Percentiles rank a stretch among this genome's conserved stretches.
Evolutionary conservation across 768 basidiomycete species (phyloP).

Genomic region (Pleurotus giganteus): DNA sequence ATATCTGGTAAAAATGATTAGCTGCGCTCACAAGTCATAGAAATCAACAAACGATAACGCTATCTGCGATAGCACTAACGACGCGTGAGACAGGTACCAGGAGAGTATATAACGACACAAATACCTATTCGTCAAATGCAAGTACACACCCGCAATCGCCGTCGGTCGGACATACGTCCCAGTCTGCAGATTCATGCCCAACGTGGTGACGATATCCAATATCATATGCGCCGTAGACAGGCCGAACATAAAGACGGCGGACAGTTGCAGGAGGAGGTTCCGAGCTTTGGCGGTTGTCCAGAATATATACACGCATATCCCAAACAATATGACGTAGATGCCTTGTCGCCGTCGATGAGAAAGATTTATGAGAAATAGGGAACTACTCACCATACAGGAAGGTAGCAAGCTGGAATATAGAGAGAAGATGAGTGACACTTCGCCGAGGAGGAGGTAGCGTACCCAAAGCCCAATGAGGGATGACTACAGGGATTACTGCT

Average conservation of each 20-base stretch:
- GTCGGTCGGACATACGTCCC: background rate
- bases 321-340: slow-evolving; percentile 1
- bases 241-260: slow-evolving; percentile 1
- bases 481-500: background rate
- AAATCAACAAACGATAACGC: background rate
- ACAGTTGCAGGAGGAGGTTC: background rate
- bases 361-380: background rate
- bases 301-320: slow-evolving; percentile 1
- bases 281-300: background rate
- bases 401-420: background rate
- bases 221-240: slow-evolving; percentile 5
- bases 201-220: slow-evolving; percentile 7
- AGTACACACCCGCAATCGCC: background rate
- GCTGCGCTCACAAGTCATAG: background rate
- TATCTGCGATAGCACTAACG: background rate
- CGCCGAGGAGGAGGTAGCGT: background rate
- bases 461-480: slow-evolving; percentile 7
- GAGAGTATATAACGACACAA: background rate
- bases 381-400: background rate
- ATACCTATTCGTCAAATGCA: slow-evolving; percentile 8
- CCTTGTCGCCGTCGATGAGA: background rate
- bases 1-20: background rate
- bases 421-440: background rate
- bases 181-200: slow-evolving; percentile 2
- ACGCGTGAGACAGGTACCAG: background rate